phyloP scores from a whole-genome alignment of 495 filamentous ascomycete genomes.

The Chaetomium fimeti region DNA sequence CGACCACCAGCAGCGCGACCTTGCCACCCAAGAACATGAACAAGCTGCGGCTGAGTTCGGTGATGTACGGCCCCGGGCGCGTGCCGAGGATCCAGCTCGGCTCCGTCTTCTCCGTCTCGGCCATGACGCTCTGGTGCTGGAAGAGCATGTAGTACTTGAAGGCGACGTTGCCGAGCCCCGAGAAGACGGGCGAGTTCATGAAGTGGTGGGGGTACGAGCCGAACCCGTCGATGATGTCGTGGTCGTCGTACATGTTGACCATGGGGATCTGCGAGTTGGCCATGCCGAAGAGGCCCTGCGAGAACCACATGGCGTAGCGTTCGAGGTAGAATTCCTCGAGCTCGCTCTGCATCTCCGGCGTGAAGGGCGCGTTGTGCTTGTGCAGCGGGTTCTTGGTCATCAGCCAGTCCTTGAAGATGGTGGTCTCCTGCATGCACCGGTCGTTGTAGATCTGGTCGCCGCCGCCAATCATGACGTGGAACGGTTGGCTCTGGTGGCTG shows the following conservation, averaged over 20 bases:
- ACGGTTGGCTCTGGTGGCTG: constrained; percentile 85
- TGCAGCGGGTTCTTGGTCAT: constrained; percentile 74
- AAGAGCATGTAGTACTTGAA: constrained; percentile 99
- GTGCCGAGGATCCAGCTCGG: constrained; percentile 87
- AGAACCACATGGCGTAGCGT: constrained; percentile 88
- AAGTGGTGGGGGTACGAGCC: constrained; percentile 91
- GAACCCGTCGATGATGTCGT: constrained; percentile 96
- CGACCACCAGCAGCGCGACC: constrained; percentile 79
- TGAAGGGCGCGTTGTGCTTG: constrained; percentile 73
- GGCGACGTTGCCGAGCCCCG: constrained; percentile 81
- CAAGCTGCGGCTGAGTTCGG: constrained; percentile 75
- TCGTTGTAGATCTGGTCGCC: constrained; percentile 98
- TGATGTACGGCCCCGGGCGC: constrained; percentile 84
- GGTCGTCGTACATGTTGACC: constrained; percentile 97
- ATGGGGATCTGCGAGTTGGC: constrained; percentile 95
- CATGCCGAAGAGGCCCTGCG: constrained; percentile 87
- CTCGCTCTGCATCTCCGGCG: constrained; percentile 74
- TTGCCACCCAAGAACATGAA: constrained; percentile 80
- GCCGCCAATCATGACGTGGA: constrained; percentile 97
- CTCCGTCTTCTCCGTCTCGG: constrained; percentile 76
- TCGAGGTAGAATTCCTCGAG: constrained; percentile 84
- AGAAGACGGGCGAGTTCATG: constrained; percentile 88
- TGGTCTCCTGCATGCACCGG: constrained; percentile 67
- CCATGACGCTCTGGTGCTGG: constrained; percentile 84
- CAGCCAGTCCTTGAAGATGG: constrained; percentile 77